phyloP scores from a whole-genome alignment of 257 asterid genomes.

The Nicotiana knightiana region DNA sequence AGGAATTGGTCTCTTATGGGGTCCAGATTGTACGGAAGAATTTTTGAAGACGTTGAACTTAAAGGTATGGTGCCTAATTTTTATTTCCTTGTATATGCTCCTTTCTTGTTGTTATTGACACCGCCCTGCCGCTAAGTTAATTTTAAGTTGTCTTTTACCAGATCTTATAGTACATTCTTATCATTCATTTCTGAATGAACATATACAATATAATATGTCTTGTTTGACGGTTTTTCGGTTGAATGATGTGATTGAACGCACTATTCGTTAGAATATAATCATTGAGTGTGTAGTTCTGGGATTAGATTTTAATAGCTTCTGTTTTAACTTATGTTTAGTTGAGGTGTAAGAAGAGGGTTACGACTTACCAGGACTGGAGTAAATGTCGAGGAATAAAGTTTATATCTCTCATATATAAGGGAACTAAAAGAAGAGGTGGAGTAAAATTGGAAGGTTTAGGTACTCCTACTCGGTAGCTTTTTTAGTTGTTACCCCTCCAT shows the following conservation, averaged over 20 bases:
- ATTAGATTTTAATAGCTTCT: background rate
- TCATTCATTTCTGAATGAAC: background rate
- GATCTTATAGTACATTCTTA: background rate
- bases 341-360: background rate
- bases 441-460: background rate
- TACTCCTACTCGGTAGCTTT: background rate
- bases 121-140: background rate
- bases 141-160: background rate
- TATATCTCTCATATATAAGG: background rate
- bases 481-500: background rate
- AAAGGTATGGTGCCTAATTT: constrained; percentile 45
- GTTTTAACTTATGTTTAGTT: background rate
- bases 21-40: constrained; percentile 94
- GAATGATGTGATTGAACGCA: background rate
- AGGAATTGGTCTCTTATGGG: constrained; percentile 96
- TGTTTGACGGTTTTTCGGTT: background rate
- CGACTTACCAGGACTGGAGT: background rate
- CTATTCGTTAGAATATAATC: background rate
- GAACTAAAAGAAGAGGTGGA: background rate
- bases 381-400: background rate
- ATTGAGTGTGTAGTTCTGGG: background rate
- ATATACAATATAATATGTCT: background rate
- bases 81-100: background rate
- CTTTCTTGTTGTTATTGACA: background rate
- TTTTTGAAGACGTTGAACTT: constrained; percentile 64